Percentiles rank a stretch among this genome's conserved stretches.
phyloP scores from a whole-genome alignment of 164 flowering plant species.

The Magnolia kwangsiensis region DNA sequence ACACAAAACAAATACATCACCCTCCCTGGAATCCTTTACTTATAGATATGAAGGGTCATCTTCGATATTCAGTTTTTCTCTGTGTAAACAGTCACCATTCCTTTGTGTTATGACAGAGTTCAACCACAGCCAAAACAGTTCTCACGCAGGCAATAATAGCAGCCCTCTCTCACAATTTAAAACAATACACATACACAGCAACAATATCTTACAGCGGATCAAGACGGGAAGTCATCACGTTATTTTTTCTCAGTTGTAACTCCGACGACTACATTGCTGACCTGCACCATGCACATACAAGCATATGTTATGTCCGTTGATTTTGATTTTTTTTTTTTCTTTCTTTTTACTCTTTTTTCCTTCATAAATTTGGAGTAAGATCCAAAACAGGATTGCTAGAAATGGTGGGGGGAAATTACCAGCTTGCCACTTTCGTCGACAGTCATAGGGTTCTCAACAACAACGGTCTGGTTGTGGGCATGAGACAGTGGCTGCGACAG shows the following conservation, averaged over 20 bases:
- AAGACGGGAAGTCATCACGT: conserved; percentile 1
- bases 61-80: not conserved
- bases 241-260: conserved; percentile 70
- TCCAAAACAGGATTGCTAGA: not conserved
- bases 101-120: not conserved
- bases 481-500: conserved; percentile 32
- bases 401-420: conserved; percentile 34
- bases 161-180: conserved; percentile 5
- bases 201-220: not conserved
- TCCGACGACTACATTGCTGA: conserved; percentile 96
- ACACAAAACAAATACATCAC: not conserved
- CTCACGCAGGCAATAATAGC: conserved; percentile 7
- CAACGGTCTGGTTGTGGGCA: conserved; percentile 64
- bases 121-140: conserved; percentile 1
- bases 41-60: not conserved
- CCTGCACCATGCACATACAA: conserved; percentile 36
- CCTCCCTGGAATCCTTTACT: not conserved
- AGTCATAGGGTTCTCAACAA: conserved; percentile 95
- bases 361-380: not conserved
- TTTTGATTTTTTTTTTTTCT: not conserved
- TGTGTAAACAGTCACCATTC: not conserved
- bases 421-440: conserved; percentile 87
- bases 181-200: not conserved
- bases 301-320: not conserved
- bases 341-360: not conserved